phyloP scores from a whole-genome alignment of 768 basidiomycete genomes.

The Suillus decipiens region DNA sequence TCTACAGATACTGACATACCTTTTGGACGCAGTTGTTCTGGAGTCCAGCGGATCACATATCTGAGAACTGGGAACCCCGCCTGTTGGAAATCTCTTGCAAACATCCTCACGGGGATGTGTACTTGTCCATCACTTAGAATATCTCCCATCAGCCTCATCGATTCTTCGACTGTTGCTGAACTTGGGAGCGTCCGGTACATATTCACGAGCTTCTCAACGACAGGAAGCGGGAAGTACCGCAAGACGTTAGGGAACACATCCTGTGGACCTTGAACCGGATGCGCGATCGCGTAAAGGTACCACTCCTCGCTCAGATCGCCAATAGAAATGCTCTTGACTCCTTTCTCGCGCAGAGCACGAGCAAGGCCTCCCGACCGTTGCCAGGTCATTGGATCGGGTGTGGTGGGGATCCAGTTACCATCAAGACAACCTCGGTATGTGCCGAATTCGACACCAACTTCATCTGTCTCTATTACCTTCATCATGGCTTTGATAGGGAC shows the following conservation, averaged over 20 bases:
- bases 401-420: constrained; percentile 53
- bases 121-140: constrained; percentile 66
- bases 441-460: constrained; percentile 51
- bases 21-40: constrained; percentile 54
- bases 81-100: constrained; percentile 57
- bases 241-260: constrained; percentile 61
- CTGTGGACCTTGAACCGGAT: constrained; percentile 48
- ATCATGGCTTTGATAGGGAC: constrained; percentile 54
- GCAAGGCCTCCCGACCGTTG: constrained; percentile 66
- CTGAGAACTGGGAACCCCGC: constrained; percentile 64
- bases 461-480: constrained; percentile 57
- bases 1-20: constrained; percentile 37
- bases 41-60: constrained; percentile 71
- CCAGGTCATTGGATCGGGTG: constrained; percentile 65
- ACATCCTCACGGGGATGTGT: constrained; percentile 62
- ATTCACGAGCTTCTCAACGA: constrained; percentile 47
- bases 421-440: constrained; percentile 73
- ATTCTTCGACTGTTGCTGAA: constrained; percentile 44
- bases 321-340: constrained; percentile 61
- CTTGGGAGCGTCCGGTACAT: constrained; percentile 45
- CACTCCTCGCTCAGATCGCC: constrained; percentile 77
- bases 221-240: constrained; percentile 57
- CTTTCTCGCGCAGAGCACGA: constrained; percentile 50
- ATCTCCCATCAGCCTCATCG: constrained; percentile 52
- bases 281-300: constrained; percentile 75